These are phyloP conservation scores for Calocera viscosa DNA, from an alignment of 768 basidiomycete genomes.

Conservation along the genomic window DNA sequence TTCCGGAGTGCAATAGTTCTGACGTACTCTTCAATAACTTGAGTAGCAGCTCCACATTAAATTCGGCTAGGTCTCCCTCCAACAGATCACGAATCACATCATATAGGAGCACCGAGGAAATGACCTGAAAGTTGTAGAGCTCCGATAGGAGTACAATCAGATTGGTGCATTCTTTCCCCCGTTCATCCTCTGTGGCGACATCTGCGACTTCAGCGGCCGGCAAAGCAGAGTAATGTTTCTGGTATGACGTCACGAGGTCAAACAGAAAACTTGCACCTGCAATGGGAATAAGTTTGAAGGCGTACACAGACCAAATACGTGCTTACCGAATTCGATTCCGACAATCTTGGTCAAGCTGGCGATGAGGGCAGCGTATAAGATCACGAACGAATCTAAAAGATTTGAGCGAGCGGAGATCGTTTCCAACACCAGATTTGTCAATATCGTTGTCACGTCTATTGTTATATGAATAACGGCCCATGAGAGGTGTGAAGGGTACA, in stretches of 20 bases:
- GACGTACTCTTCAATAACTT: conserved; percentile 68
- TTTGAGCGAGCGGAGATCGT: conserved; percentile 70
- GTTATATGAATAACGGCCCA: conserved; percentile 8
- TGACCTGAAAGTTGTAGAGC: conserved; percentile 90
- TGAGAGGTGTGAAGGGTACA: conserved; percentile 14
- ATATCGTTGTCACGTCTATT: conserved; percentile 66
- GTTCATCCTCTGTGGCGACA: neutral
- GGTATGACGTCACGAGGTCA: conserved; percentile 52
- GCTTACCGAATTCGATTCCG: conserved; percentile 78
- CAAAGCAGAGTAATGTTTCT: conserved; percentile 38
- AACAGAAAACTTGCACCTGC: conserved; percentile 77
- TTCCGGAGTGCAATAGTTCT: neutral
- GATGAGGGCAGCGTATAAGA: conserved; percentile 75
- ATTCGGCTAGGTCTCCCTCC: conserved; percentile 51
- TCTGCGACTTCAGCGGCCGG: neutral
- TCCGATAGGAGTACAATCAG: conserved; percentile 78
- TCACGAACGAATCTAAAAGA: conserved; percentile 78
- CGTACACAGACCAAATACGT: neutral
- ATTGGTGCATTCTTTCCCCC: conserved; percentile 81
- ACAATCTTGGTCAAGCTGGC: conserved; percentile 66
- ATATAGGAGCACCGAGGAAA: conserved; percentile 79
- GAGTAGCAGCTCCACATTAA: conserved; percentile 73
- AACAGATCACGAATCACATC: conserved; percentile 75
- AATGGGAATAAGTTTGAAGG: neutral
- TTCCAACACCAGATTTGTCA: conserved; percentile 64